Percentiles rank a stretch among this genome's conserved stretches.
phyloP scores from a whole-genome alignment of 176 grass and related monocot genomes.

The Dendrocalamus sinicus region DNA sequence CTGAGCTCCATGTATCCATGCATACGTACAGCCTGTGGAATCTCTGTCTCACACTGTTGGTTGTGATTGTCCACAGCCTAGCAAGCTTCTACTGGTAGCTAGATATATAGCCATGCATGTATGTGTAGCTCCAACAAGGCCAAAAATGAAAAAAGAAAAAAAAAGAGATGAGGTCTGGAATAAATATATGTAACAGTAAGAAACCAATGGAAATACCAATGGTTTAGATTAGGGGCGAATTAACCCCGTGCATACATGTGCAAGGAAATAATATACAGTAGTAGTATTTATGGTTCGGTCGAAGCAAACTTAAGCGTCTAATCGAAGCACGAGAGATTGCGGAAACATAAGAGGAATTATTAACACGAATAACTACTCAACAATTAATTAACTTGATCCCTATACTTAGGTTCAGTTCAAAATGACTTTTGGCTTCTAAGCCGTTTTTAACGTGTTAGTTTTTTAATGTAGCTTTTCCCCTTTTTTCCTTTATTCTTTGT shows the following conservation, averaged over 20 bases:
- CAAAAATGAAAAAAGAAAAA: neutral
- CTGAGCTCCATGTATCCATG: conserved; percentile 39
- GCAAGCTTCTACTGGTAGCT: neutral
- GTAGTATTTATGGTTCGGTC: neutral
- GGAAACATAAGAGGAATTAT: neutral
- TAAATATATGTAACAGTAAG: neutral
- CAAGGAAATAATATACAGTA: neutral
- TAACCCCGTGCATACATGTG: neutral
- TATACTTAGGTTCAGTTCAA: neutral
- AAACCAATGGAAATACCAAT: neutral
- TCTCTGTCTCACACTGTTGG: conserved; percentile 28
- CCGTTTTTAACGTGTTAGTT: no score
- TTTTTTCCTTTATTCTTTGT: no score
- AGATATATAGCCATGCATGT: neutral
- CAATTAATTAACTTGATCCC: neutral
- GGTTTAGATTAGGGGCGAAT: neutral
- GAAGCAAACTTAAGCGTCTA: neutral
- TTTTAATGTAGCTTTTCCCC: fast-evolving
- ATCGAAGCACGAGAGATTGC: neutral
- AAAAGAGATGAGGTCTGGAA: neutral
- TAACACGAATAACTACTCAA: neutral
- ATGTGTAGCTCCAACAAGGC: neutral
- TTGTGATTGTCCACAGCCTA: conserved; percentile 45
- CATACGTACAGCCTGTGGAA: neutral
- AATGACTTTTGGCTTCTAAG: no score